Conservation (phyloP, 768 basidiomycete species). For the Russula earlei region DNA sequence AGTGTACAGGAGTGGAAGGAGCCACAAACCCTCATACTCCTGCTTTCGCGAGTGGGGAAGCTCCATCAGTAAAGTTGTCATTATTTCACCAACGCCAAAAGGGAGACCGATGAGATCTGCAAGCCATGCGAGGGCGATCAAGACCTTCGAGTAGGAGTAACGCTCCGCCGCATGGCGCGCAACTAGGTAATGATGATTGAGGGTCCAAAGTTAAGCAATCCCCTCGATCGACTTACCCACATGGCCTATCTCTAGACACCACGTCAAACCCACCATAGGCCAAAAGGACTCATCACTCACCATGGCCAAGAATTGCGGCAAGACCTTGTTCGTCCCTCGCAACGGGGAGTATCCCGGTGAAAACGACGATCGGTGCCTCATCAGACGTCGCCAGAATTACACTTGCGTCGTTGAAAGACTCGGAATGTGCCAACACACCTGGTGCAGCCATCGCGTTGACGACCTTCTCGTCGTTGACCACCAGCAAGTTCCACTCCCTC, state of each 20-base stretch:
- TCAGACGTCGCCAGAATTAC: neutral
- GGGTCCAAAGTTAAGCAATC: conserved; percentile 18
- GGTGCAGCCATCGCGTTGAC: conserved; percentile 75
- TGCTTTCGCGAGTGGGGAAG: conserved; percentile 78
- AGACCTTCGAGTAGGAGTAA: conserved; percentile 34
- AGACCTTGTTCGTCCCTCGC: conserved; percentile 72
- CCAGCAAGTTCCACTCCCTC: conserved; percentile 59
- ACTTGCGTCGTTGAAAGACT: neutral
- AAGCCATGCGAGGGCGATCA: conserved; percentile 33
- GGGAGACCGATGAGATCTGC: conserved; percentile 48
- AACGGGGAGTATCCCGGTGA: conserved; percentile 79
- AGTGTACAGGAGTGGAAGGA: neutral
- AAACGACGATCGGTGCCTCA: conserved; percentile 76
- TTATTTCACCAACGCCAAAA: conserved; percentile 37
- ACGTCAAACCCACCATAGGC: neutral
- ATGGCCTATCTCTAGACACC: conserved; percentile 67
- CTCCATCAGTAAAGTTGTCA: conserved; percentile 46
- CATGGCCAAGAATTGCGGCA: conserved; percentile 78
- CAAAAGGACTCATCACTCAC: conserved; percentile 30
- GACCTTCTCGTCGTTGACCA: conserved; percentile 59
- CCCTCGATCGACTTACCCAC: conserved; percentile 36
- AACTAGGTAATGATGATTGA: conserved; percentile 26
- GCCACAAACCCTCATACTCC: conserved; percentile 62
- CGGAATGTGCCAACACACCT: conserved; percentile 32
- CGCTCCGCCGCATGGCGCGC: conserved; percentile 48